These are phyloP conservation scores for Cladosporium sp. DNA, from an alignment of 2,329 filamentous ascomycete species.

Conservation along the genomic window DNA sequence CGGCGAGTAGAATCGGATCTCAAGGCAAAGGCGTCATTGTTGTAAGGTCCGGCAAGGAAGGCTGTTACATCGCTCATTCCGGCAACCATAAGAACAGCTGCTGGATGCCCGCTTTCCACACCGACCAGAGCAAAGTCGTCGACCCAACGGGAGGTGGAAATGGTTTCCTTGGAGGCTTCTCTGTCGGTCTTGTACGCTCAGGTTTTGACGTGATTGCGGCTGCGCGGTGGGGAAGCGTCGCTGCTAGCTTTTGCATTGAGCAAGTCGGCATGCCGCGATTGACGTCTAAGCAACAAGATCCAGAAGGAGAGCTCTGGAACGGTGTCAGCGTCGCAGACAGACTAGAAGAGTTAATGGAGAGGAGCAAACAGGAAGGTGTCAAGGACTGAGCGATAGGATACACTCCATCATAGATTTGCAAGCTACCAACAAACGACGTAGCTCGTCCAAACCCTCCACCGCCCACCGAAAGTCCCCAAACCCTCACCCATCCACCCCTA, in stretches of 20 bases:
- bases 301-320: constrained; percentile 43
- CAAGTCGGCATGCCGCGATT: constrained; percentile 78
- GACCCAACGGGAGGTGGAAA: constrained; percentile 96
- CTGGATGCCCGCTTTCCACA: constrained; percentile 78
- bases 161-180: constrained; percentile 67
- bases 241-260: constrained; percentile 90
- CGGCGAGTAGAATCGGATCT: constrained; percentile 27
- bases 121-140: constrained; percentile 54
- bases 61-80: constrained; percentile 51
- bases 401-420: not conserved
- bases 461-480: no score
- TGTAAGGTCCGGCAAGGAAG: constrained; percentile 65
- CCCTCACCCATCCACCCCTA: not conserved
- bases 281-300: constrained; percentile 12
- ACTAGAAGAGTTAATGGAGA: constrained; percentile 37
- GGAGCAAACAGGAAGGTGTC: constrained; percentile 12
- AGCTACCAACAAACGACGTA: constrained; percentile 20
- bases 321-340: constrained; percentile 39
- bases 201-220: constrained; percentile 61
- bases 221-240: constrained; percentile 70
- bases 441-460: not conserved
- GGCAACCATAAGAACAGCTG: constrained; percentile 25
- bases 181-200: constrained; percentile 52
- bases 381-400: not conserved
- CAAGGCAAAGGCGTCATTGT: constrained; percentile 52